These are phyloP conservation scores for Blepharisma japonicum DNA, from an alignment of 73 alveolate species.

Conservation along the genomic window DNA sequence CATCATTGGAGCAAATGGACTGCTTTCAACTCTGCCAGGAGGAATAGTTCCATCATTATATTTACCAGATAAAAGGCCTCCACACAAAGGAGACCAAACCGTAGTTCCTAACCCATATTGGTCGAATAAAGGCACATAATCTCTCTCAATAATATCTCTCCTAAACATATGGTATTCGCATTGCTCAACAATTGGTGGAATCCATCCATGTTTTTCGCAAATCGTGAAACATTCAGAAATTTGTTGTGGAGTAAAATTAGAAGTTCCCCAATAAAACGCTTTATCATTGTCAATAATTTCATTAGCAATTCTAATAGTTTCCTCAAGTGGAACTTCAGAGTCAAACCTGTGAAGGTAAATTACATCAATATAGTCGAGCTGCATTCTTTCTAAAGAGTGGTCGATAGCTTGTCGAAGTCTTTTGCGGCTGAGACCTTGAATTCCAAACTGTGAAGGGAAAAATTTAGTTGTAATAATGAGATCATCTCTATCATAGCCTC, in stretches of 20 bases:
- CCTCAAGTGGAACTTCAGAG: slow-evolving; percentile 87
- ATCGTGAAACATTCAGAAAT: slow-evolving; percentile 73
- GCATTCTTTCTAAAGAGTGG: slow-evolving; percentile 73
- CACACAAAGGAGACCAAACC: slow-evolving; percentile 85
- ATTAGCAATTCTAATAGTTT: slow-evolving; percentile 85
- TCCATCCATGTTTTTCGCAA: slow-evolving; percentile 62
- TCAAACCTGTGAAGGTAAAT: slow-evolving; percentile 91
- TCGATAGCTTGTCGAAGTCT: slow-evolving; percentile 74
- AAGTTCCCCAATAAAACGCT: slow-evolving; percentile 98
- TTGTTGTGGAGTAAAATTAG: slow-evolving; percentile 90
- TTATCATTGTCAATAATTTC: slow-evolving; percentile 81
- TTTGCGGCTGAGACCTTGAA: slow-evolving; percentile 74
- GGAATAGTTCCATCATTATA: slow-evolving; percentile 90
- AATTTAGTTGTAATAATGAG: slow-evolving; percentile 83
- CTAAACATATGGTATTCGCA: slow-evolving; percentile 80
- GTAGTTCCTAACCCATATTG: slow-evolving; percentile 82
- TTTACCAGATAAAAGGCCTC: slow-evolving; percentile 94
- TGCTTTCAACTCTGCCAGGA: slow-evolving; percentile 36
- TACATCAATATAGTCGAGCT: slow-evolving; percentile 83
- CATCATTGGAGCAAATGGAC: no score
- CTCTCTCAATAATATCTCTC: slow-evolving; percentile 88
- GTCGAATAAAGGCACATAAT: slow-evolving; percentile 68
- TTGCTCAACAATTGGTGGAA: slow-evolving; percentile 90
- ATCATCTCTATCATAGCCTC: slow-evolving; percentile 59
- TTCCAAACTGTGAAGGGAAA: slow-evolving; percentile 56